phyloP scores from a whole-genome alignment of 2,329 filamentous ascomycete genomes.

The Sporothrix protearum region DNA sequence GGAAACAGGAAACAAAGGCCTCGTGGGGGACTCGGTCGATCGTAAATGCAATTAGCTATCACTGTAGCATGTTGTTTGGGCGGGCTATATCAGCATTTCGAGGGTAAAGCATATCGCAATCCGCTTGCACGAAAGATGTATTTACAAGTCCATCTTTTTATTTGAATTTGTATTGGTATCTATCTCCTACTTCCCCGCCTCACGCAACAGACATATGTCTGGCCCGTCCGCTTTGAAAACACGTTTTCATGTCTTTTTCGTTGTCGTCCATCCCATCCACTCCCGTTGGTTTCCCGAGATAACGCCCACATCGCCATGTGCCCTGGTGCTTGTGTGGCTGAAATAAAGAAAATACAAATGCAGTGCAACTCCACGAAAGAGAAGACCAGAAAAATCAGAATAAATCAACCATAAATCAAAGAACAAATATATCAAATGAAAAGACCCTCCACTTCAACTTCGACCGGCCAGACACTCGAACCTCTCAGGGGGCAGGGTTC shows the following conservation, averaged over 20 bases:
- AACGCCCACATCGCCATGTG: conserved; percentile 22
- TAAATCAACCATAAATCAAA: neutral
- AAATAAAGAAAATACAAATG: neutral
- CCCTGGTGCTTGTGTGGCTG: conserved; percentile 9
- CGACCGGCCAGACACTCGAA: no score
- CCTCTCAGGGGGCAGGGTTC: conserved; percentile 72
- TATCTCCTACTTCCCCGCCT: neutral
- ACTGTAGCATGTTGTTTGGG: no score
- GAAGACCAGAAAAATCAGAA: neutral
- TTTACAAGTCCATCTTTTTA: neutral
- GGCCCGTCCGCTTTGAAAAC: neutral
- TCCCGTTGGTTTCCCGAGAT: neutral
- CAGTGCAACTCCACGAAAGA: neutral
- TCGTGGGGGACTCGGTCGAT: neutral
- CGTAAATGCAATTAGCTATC: neutral
- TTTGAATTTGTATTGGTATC: conserved; percentile 16
- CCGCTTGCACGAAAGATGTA: no score
- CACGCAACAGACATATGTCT: neutral
- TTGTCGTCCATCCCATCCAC: neutral
- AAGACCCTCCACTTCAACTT: neutral
- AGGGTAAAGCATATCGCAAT: neutral
- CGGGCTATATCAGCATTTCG: neutral
- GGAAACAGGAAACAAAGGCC: neutral
- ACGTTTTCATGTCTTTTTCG: neutral
- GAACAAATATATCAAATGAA: neutral